These are phyloP conservation scores for Andrographis paniculata DNA, from an alignment of 305 asterid genomes.

Conservation along the genomic window DNA sequence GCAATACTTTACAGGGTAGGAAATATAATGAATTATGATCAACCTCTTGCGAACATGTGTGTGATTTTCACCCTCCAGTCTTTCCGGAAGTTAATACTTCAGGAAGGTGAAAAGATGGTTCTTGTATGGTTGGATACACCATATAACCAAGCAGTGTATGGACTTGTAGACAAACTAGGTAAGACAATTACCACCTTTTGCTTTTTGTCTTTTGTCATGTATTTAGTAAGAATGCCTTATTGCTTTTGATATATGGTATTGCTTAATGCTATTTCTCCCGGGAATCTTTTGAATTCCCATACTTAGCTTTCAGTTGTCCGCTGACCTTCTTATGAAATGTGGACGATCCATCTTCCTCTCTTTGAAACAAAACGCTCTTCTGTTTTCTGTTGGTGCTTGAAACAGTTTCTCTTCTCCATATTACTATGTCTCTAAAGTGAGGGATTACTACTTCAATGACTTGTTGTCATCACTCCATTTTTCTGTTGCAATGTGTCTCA, in stretches of 20 bases:
- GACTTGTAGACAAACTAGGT: constrained; percentile 95
- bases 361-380: too few relatives aligned
- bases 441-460: too few relatives aligned
- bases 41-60: constrained; percentile 73
- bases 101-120: constrained; percentile 96
- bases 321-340: too few relatives aligned
- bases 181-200: constrained; percentile 13
- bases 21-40: constrained; percentile 40
- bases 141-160: constrained; percentile 95
- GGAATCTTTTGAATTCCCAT: too few relatives aligned
- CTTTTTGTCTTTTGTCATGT: constrained; percentile 2
- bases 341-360: too few relatives aligned
- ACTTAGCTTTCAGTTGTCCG: too few relatives aligned
- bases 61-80: constrained; percentile 79
- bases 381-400: too few relatives aligned
- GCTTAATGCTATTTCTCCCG: constrained; percentile 16
- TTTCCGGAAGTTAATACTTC: constrained; percentile 77
- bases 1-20: constrained; percentile 45
- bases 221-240: constrained; percentile 5
- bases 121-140: constrained; percentile 97
- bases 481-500: too few relatives aligned
- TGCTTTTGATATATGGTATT: constrained; percentile 4
- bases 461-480: too few relatives aligned
- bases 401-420: too few relatives aligned
- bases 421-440: too few relatives aligned